Percentiles rank a stretch among this genome's conserved stretches.
phyloP scores from a whole-genome alignment of 139 green algal genomes.

The Haematococcus lacustris region DNA sequence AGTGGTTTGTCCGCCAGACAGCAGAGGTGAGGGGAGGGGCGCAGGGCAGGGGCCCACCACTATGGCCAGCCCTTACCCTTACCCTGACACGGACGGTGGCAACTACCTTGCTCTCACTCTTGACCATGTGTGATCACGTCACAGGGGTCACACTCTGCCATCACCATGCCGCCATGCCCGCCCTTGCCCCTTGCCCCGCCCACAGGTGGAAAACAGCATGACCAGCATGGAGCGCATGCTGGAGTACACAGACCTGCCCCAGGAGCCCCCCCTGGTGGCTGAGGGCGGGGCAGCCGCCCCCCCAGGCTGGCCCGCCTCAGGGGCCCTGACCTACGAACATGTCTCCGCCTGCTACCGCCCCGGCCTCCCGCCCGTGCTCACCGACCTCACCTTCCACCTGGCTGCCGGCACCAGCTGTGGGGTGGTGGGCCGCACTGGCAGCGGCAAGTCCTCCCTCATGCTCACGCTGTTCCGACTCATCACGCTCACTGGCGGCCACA shows the following conservation, averaged over 20 bases:
- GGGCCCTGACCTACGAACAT: slow-evolving; percentile 36
- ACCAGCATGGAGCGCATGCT: slow-evolving; percentile 77
- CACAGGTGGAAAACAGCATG: slow-evolving; percentile 79
- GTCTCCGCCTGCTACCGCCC: slow-evolving; percentile 60
- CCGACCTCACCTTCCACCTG: slow-evolving; percentile 51
- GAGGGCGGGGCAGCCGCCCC: slow-evolving; percentile 5
- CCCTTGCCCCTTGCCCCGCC: slow-evolving; percentile 13
- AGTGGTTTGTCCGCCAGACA: slow-evolving; percentile 30
- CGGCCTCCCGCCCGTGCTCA: slow-evolving; percentile 62
- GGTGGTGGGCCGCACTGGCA: slow-evolving; percentile 73
- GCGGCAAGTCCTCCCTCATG: slow-evolving; percentile 71
- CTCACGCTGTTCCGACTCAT: slow-evolving; percentile 80
- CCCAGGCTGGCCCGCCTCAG: slow-evolving; percentile 53
- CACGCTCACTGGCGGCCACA: slow-evolving; percentile 46
- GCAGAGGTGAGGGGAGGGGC: neutral
- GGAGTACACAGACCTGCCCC: slow-evolving; percentile 61
- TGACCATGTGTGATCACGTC: no score
- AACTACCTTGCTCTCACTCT: no score
- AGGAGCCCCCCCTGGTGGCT: slow-evolving; percentile 41
- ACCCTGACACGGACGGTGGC: no score
- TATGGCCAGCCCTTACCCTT: no score
- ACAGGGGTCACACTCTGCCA: no score
- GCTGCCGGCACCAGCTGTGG: slow-evolving; percentile 27
- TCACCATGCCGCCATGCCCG: no score
- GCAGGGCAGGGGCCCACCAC: no score